phyloP scores from a whole-genome alignment of 805 yeast genomes.

The Saturnispora galanensis region DNA sequence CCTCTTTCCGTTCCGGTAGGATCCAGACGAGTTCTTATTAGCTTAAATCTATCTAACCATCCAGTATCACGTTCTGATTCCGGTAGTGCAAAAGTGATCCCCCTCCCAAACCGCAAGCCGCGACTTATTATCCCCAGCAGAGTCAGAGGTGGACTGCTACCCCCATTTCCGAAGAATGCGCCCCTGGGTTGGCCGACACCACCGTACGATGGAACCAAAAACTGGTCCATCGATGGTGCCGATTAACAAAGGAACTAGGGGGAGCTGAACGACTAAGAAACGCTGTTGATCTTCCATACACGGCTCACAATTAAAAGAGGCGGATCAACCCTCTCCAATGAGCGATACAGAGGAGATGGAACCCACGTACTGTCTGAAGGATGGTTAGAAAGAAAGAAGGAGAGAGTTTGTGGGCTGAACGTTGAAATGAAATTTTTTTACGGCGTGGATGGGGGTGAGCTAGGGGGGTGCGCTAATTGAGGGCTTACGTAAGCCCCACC shows the following conservation, averaged over 20 bases:
- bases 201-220: constrained; percentile 3
- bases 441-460: not conserved
- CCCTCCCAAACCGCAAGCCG: not conserved
- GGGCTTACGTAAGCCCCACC: not conserved
- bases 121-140: not conserved
- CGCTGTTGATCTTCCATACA: not conserved
- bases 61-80: constrained; percentile 27
- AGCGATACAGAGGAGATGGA: constrained; percentile 8
- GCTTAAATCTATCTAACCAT: constrained; percentile 25
- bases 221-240: not conserved
- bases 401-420: no score
- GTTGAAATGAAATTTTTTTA: not conserved
- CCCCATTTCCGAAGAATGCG: constrained; percentile 10
- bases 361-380: constrained; percentile 29
- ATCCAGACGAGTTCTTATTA: constrained; percentile 31
- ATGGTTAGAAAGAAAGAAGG: constrained; percentile 18
- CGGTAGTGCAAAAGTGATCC: constrained; percentile 10
- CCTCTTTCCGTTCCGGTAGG: constrained; percentile 23
- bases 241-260: not conserved
- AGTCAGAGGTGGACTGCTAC: not conserved
- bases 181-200: constrained; percentile 4
- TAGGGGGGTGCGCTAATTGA: not conserved
- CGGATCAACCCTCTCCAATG: constrained; percentile 4
- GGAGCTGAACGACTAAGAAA: constrained; percentile 7
- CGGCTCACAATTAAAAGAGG: not conserved